These are phyloP conservation scores for Phytophthora capsici DNA, from an alignment of 352 stramenopile genomes.

Conservation along the genomic window DNA sequence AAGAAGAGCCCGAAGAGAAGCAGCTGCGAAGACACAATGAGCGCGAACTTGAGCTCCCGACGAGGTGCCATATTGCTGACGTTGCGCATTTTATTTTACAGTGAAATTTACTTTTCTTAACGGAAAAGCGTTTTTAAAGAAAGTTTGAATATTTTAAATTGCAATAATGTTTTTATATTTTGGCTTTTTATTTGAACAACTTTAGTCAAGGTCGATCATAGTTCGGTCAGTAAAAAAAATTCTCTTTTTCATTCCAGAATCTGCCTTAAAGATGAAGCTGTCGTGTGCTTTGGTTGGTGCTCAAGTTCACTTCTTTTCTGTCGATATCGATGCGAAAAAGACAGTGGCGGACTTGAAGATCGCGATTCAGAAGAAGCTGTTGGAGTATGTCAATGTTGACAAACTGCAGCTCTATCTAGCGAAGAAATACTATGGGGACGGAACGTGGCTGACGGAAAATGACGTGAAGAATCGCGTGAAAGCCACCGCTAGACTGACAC, in stretches of 20 bases:
- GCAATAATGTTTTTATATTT: no score
- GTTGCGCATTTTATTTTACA: neutral
- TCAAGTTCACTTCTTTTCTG: no score
- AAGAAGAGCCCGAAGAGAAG: constrained; percentile 49
- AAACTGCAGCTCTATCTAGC: neutral
- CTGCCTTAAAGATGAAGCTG: no score
- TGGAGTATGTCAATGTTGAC: neutral
- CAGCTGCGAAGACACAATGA: constrained; percentile 43
- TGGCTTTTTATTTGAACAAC: no score
- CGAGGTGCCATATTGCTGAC: neutral
- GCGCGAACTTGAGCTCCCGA: constrained; percentile 36
- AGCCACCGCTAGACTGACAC: neutral
- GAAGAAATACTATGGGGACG: neutral
- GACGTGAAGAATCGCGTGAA: neutral
- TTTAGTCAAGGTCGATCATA: no score
- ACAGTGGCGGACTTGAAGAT: neutral
- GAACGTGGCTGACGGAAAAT: neutral
- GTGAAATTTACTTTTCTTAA: neutral
- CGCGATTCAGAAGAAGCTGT: neutral
- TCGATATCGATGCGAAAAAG: neutral
- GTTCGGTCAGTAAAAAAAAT: no score
- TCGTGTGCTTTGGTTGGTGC: no score
- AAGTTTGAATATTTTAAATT: no score
- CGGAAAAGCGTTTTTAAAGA: no score
- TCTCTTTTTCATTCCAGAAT: no score